Conservation (phyloP, 2,329 filamentous ascomycete genomes). For the Claviceps humidiphila region DNA sequence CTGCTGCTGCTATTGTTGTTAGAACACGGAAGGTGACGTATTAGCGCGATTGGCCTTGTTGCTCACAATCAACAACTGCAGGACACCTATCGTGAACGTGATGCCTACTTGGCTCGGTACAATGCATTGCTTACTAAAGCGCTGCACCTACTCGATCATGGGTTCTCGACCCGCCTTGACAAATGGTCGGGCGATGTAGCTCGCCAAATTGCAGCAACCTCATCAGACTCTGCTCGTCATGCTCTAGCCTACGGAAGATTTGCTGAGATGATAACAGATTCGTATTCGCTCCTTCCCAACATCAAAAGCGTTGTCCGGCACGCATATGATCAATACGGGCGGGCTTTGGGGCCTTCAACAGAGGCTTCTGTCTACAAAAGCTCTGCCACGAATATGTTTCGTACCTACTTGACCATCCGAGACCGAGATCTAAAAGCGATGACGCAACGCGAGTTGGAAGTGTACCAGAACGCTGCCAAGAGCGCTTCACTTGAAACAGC, state of each 20-base stretch:
- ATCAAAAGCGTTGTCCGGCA: slow-evolving; percentile 37
- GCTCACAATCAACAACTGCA: slow-evolving; percentile 17
- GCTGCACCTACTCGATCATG: slow-evolving; percentile 47
- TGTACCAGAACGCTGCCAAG: slow-evolving; percentile 40
- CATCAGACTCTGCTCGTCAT: slow-evolving; percentile 45
- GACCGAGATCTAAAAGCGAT: slow-evolving; percentile 40
- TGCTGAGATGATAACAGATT: slow-evolving; percentile 43
- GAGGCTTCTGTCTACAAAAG: slow-evolving; percentile 40
- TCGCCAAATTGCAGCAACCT: slow-evolving; percentile 38
- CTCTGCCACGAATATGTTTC: slow-evolving; percentile 40
- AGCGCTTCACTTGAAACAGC: slow-evolving; percentile 38
- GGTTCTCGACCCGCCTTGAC: slow-evolving; percentile 38
- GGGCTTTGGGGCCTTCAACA: slow-evolving; percentile 26
- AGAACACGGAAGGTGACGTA: neutral
- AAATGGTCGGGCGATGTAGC: slow-evolving; percentile 41
- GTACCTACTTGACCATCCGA: slow-evolving; percentile 37
- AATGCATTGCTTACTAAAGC: slow-evolving; percentile 61
- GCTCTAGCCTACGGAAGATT: slow-evolving; percentile 48
- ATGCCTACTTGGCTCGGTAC: slow-evolving; percentile 79
- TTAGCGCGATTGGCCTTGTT: neutral
- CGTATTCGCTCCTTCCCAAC: slow-evolving; percentile 42
- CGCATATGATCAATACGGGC: slow-evolving; percentile 39
- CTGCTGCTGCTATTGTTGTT: neutral
- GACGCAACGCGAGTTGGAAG: slow-evolving; percentile 39
- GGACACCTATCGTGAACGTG: slow-evolving; percentile 75